Percentiles rank a stretch among this genome's conserved stretches.
Evolutionary conservation across 176 grass and related monocot species (phyloP).

Genomic region (maize (Zea mays)): Zm-B73-REFERENCE-NAM-5.0 NC_050100.1:1373001-1373500

Average conservation of each 20-base stretch:
- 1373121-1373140: constrained; percentile 42
- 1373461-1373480: constrained; percentile 64
- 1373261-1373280: constrained; percentile 31
- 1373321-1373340: constrained; percentile 36
- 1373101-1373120: constrained; percentile 57
- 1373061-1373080: constrained; percentile 29
- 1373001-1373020: too few species aligned
- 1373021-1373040: too few species aligned
- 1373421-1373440: constrained; percentile 33
- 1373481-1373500: constrained; percentile 65
- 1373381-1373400: constrained; percentile 28
- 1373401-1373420: constrained; percentile 32
- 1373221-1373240: constrained; percentile 61
- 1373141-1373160: constrained; percentile 50
- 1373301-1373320: constrained; percentile 33
- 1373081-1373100: constrained; percentile 51
- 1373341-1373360: constrained; percentile 41
- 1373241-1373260: constrained; percentile 40
- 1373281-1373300: constrained; percentile 51
- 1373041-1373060: too few species aligned
- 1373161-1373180: constrained; percentile 53
- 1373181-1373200: constrained; percentile 60
- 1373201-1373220: constrained; percentile 45
- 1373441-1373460: constrained; percentile 47
- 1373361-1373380: constrained; percentile 38